Evolutionary conservation across 306 rosid species (phyloP), one percentile per base, ranked within the genome.

Genomic region (Fragaria ananassa): DNA sequence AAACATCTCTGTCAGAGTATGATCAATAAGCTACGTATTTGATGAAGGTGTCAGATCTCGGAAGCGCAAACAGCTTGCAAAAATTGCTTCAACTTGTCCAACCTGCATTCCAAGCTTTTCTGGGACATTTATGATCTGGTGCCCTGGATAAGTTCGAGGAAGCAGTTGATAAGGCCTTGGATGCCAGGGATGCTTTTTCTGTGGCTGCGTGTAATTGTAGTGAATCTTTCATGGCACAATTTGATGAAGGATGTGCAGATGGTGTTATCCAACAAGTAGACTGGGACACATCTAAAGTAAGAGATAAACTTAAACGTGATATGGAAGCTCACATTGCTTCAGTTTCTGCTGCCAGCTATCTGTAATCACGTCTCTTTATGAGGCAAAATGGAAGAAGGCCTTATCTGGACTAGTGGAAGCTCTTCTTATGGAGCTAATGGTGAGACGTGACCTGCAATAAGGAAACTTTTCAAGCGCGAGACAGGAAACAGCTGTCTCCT

Each of bases 11-110:
- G 71, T 89, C 98, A 77, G 93, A 84, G 88, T 92, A 96, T 87
- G 97, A 92, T 79, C 87, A 82, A 57, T 97, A 96, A 83, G 99
- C 97, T 62, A 92, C 87, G 46, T 96, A 88, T 83, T 96, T 96
- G 99, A 96, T 70, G 99, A 96, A 75, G 91, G 93, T 76, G 99
- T 96, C 73, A 85, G 99, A 92, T 60, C 97, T 81, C 80, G 91
- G 60, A 96, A 92, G 87, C 90, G 90, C 79, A 84, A 83, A 87
- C 97, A 92, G 84, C 96, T 95, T 72, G 91, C 96, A 94, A 60
- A 94, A 90, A 80, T 83, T 94, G 82, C 86, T 94, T 76, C 98
- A 91, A 84, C 91, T 90, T 84, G 89, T 94, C 76, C 97, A 90
- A 87, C 89, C 96, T 45, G 90, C 96, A 25, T 91, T 90, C 87